phyloP scores from a whole-genome alignment of 2,329 filamentous ascomycete species.

The Pleomassaria siparia region DNA sequence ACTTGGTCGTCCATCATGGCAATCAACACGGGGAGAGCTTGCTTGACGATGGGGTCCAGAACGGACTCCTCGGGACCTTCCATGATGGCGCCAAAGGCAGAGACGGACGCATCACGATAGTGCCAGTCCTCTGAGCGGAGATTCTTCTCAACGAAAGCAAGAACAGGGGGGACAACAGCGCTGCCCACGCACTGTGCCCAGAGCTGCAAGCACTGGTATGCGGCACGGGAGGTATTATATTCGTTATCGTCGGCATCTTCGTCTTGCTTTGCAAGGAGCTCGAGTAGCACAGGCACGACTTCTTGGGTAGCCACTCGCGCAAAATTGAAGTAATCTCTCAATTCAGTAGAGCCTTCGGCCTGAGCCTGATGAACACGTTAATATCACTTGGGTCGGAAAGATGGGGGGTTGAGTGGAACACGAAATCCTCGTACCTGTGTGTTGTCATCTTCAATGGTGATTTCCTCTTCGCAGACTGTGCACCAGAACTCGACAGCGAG shows the following conservation, averaged over 20 bases:
- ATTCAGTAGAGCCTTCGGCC: conserved; percentile 75
- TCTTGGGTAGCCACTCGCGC: conserved; percentile 89
- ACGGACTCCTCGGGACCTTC: conserved; percentile 93
- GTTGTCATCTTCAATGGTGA: conserved; percentile 97
- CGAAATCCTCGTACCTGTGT: conserved; percentile 60
- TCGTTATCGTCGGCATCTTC: conserved; percentile 96
- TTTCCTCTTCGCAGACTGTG: conserved; percentile 99
- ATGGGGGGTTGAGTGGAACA: conserved; percentile 13
- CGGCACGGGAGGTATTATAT: conserved; percentile 92
- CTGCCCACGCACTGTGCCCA: conserved; percentile 90
- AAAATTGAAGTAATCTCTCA: conserved; percentile 95
- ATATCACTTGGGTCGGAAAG: conserved; percentile 1
- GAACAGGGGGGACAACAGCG: conserved; percentile 80
- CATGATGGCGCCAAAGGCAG: conserved; percentile 98
- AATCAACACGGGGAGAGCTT: conserved; percentile 88
- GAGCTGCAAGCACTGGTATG: conserved; percentile 94
- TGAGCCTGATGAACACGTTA: conserved; percentile 50
- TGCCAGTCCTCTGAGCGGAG: conserved; percentile 93
- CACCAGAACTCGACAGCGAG: conserved; percentile 99
- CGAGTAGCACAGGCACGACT: conserved; percentile 87
- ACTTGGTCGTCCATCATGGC: conserved; percentile 88
- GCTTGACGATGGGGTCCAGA: conserved; percentile 91
- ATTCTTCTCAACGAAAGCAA: conserved; percentile 89
- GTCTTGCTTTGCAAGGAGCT: conserved; percentile 92
- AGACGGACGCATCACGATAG: conserved; percentile 90